These are phyloP conservation scores for Carex parvula DNA, from an alignment of 176 grass and related monocot species.

Conservation along the genomic window DNA sequence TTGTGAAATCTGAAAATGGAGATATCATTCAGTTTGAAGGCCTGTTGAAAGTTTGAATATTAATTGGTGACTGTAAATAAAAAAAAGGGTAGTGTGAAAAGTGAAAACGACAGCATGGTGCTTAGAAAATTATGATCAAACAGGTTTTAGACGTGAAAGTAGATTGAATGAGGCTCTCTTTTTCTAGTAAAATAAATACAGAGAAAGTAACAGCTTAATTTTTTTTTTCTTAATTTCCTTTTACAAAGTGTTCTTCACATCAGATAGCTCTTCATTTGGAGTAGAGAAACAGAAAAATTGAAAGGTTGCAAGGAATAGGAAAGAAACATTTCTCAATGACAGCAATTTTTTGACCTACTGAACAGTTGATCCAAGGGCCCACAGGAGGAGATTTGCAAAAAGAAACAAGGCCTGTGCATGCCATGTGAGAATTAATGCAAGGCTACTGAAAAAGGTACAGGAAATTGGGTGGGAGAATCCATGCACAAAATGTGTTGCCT, in stretches of 20 bases:
- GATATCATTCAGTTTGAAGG: neutral
- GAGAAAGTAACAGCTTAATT: too few relatives aligned
- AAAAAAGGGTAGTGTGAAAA: neutral
- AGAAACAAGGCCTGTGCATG: neutral
- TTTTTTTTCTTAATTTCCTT: too few relatives aligned
- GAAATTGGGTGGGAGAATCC: conserved; percentile 15
- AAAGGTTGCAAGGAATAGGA: neutral
- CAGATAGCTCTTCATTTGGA: neutral
- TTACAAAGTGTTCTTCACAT: neutral
- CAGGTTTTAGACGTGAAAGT: neutral
- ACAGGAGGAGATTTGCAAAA: neutral
- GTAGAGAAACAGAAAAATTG: neutral
- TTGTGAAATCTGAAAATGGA: neutral
- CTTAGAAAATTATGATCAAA: neutral
- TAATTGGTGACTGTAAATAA: neutral
- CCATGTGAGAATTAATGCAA: conserved; percentile 18
- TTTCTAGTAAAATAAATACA: neutral
- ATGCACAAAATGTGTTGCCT: neutral
- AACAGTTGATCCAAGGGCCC: neutral
- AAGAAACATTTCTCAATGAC: neutral
- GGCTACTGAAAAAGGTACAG: neutral
- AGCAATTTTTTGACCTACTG: neutral
- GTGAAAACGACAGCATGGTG: neutral
- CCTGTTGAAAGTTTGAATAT: neutral
- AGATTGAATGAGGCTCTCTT: neutral